Evolutionary conservation across 768 basidiomycete genomes (phyloP).

Genomic region (Crucibulum laeve): DNA sequence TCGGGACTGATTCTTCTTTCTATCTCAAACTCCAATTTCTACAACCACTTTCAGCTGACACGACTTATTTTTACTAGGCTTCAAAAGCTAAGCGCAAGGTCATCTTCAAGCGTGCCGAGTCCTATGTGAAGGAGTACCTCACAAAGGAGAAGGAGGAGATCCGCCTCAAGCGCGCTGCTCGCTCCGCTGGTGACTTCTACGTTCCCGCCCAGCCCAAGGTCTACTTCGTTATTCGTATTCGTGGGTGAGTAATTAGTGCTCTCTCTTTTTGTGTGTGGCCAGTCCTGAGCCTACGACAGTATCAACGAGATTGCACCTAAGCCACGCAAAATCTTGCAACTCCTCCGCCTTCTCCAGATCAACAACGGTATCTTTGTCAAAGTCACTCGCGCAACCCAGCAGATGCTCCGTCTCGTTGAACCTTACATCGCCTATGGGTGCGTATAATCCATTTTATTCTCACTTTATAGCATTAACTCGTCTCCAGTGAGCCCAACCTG

Average conservation of each 20-base stretch:
- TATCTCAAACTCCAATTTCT: slow-evolving; percentile 4
- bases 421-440: slow-evolving; percentile 98
- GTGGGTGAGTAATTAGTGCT: slow-evolving; percentile 62
- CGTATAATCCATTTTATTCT: not conserved
- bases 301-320: slow-evolving; percentile 99
- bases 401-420: slow-evolving; percentile 97
- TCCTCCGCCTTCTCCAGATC: slow-evolving; percentile 98
- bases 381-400: slow-evolving; percentile 91
- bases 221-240: slow-evolving; percentile 96
- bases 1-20: slow-evolving; percentile 67
- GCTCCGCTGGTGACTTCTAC: slow-evolving; percentile 92
- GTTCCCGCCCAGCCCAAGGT: slow-evolving; percentile 96
- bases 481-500: slow-evolving; percentile 83
- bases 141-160: slow-evolving; percentile 94
- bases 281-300: slow-evolving; percentile 39
- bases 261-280: not conserved
- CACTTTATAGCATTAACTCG: slow-evolving; percentile 1
- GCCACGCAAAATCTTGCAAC: slow-evolving; percentile 97
- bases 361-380: slow-evolving; percentile 99
- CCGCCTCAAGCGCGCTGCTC: slow-evolving; percentile 89
- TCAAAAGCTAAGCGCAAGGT: slow-evolving; percentile 91
- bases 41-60: slow-evolving; percentile 8
- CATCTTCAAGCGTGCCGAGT: slow-evolving; percentile 98
- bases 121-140: slow-evolving; percentile 96
- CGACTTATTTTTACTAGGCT: slow-evolving; percentile 44